Evolutionary conservation across 1,284 basidiomycete genomes (phyloP).

Genomic region (Marasmius sp.): DNA sequence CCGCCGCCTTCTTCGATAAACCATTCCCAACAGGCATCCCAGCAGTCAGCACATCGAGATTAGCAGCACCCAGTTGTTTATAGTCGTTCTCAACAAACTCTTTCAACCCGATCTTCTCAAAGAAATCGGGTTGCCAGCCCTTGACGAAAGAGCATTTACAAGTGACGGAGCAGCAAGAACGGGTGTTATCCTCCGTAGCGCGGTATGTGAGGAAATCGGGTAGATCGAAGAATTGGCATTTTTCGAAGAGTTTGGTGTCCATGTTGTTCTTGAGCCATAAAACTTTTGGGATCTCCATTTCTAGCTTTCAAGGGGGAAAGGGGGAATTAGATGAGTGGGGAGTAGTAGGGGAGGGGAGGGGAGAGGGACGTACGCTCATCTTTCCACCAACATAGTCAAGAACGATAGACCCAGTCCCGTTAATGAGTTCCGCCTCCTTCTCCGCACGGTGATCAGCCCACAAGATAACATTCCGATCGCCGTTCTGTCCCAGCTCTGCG

Average conservation of each 20-base stretch:
- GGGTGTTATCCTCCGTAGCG: slow-evolving; percentile 77
- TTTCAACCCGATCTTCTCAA: slow-evolving; percentile 77
- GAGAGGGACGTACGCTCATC: slow-evolving; percentile 77
- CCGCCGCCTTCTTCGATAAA: slow-evolving; percentile 75
- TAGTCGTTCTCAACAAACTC: slow-evolving; percentile 71
- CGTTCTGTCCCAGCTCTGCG: slow-evolving; percentile 55
- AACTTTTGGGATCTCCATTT: slow-evolving; percentile 97
- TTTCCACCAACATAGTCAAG: slow-evolving; percentile 95
- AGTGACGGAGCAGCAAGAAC: slow-evolving; percentile 91
- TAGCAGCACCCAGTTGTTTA: slow-evolving; percentile 75
- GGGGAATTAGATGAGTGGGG: not conserved
- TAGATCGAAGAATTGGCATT: slow-evolving; percentile 94
- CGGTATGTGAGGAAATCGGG: slow-evolving; percentile 96
- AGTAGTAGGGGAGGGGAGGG: not conserved
- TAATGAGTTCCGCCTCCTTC: slow-evolving; percentile 89
- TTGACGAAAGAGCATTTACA: slow-evolving; percentile 95
- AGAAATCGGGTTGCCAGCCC: slow-evolving; percentile 91
- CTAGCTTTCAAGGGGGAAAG: slow-evolving; percentile 69
- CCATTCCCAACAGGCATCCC: slow-evolving; percentile 90
- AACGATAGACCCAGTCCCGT: slow-evolving; percentile 80
- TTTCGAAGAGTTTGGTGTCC: slow-evolving; percentile 64
- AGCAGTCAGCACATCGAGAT: slow-evolving; percentile 77
- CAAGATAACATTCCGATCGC: slow-evolving; percentile 83
- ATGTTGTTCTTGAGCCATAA: slow-evolving; percentile 95
- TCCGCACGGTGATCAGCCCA: slow-evolving; percentile 97